Base-by-base conservation (phyloP, 176 grass and related monocot genomes). In the Rhipidocladum racemiflorum region DNA sequence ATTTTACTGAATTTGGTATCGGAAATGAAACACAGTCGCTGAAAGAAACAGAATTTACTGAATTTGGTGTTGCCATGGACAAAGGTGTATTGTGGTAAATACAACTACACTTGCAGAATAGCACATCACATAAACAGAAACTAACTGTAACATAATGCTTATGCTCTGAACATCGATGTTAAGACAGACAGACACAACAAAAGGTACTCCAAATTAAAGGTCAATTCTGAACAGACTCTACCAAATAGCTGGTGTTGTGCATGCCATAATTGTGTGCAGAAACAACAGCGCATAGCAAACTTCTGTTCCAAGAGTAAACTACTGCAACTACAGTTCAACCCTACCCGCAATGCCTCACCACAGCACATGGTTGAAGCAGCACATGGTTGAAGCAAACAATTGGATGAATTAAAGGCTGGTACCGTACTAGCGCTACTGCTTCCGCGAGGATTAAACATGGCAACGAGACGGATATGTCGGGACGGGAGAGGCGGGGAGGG, bases 351-450 rank as follows among this genome's bases (percentile, higher is more conserved):
- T 2, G 29, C n/a, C 65, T 29, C 35, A n/a, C 15, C 13, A 15
- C 54, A 16, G 21, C 54, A 18, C 38, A 27, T 18, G 21, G 40
- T 5, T 42, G 63, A 39, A 11, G n/a, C 74, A 6, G 0, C 36
- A n/a, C n/a, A n/a, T n/a, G n/a, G n/a, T n/a, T n/a, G n/a, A 76
- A 74, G 21, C 51, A 75, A 76, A 17, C 21, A n/a, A 76, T 43
- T 13, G 21, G n/a, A 34, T 3, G 59, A n/a, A 78, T 62, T 39
- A 18, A 77, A 42, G 39, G 38, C 74, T 25, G 15, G 48, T 11
- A 27, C 13, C 28, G 29, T 32, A 30, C 20, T 13, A 29, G 61
- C 14, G 29, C 12, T 9, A 25, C 61, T n/a, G 60, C 20, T 50
- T 16, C 28, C 62, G 17, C 9, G 14, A 56, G 25, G 78, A 79